These are phyloP conservation scores for Saccharomycopsis sp. DNA, from an alignment of 805 yeast genomes.

Conservation along the genomic window DNA sequence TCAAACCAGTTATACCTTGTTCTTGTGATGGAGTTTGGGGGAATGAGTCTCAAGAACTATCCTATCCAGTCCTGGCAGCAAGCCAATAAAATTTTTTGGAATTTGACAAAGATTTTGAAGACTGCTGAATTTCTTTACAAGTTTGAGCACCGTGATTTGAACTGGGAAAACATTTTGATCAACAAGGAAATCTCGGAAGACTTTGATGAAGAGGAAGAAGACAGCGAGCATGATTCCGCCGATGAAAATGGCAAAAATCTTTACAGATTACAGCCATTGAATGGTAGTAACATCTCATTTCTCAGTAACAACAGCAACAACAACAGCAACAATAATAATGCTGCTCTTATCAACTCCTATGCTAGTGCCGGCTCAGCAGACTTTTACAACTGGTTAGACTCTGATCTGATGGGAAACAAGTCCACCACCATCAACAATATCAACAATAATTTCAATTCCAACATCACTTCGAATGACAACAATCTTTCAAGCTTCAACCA, in stretches of 20 bases:
- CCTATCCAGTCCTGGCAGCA: constrained; percentile 32
- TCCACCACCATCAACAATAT: too few species aligned
- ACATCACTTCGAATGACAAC: neutral
- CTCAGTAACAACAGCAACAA: too few species aligned
- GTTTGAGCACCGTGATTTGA: constrained; percentile 68
- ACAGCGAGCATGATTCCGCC: constrained; percentile 8
- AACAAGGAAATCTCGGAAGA: constrained; percentile 8
- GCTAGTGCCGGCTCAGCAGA: too few species aligned
- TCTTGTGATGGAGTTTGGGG: constrained; percentile 33
- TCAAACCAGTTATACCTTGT: constrained; percentile 28
- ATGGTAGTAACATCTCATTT: too few species aligned
- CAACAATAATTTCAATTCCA: too few species aligned
- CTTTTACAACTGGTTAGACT: too few species aligned
- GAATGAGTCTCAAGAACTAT: constrained; percentile 37
- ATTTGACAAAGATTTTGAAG: constrained; percentile 39
- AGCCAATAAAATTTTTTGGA: constrained; percentile 43
- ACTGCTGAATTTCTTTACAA: constrained; percentile 41
- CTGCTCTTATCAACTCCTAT: too few species aligned
- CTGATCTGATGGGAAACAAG: too few species aligned
- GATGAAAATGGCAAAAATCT: too few species aligned
- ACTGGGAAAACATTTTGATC: constrained; percentile 54
- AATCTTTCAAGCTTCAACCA: neutral
- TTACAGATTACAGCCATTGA: too few species aligned
- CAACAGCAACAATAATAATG: too few species aligned
- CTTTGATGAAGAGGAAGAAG: constrained; percentile 9